Conservation (phyloP, 2,329 filamentous ascomycete species). For the Botrytis byssoidea region DNA sequence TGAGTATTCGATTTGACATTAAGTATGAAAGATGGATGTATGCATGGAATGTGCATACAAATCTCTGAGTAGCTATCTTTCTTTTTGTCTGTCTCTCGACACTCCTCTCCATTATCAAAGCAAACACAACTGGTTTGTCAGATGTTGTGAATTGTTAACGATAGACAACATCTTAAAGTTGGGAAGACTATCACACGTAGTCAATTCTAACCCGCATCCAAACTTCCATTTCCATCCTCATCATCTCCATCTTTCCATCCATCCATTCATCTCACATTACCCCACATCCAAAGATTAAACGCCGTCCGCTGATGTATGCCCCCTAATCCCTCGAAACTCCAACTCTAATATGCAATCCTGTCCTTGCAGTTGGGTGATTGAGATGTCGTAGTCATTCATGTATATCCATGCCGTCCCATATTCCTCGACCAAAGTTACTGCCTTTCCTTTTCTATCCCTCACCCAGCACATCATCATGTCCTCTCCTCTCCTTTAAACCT, state of each 20-base stretch:
- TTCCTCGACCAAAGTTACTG: background rate
- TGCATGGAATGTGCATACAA: background rate
- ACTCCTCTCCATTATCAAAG: background rate
- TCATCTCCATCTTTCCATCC: background rate
- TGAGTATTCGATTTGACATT: background rate
- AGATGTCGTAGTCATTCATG: conserved; percentile 11
- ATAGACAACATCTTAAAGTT: background rate
- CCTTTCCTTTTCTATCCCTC: background rate
- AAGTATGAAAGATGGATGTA: background rate
- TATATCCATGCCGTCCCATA: conserved; percentile 3
- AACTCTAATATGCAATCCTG: background rate
- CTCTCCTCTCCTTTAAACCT: conserved; percentile 29
- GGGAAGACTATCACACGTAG: background rate
- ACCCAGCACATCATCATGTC: background rate
- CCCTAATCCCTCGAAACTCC: conserved; percentile 1
- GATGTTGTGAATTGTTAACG: background rate
- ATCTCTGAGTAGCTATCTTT: background rate
- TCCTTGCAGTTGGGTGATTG: conserved; percentile 1
- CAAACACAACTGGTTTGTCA: background rate
- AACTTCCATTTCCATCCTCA: too few species aligned
- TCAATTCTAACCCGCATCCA: background rate
- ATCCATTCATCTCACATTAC: background rate
- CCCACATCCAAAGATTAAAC: conserved; percentile 9
- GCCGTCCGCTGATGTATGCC: conserved; percentile 17
- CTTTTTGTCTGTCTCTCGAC: background rate